Conservation (phyloP, 148 eudicot genomes). For the Rhododendron ovatum region DNA sequence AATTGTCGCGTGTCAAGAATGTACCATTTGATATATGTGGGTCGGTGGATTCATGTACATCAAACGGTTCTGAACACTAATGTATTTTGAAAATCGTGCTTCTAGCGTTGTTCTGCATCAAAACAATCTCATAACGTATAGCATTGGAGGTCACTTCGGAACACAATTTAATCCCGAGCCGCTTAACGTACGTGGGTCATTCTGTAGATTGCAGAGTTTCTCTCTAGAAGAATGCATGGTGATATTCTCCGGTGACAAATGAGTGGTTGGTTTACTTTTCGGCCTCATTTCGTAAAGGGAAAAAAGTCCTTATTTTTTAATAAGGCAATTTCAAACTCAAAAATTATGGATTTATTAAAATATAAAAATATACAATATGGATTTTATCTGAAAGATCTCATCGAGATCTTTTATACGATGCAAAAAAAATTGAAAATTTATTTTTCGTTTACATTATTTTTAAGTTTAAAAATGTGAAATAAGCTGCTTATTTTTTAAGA, state of each 20-base stretch:
- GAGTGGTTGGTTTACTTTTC: not conserved
- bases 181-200: not conserved
- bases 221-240: not conserved
- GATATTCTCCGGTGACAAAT: not conserved
- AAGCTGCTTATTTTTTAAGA: too few species aligned
- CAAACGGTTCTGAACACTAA: rapidly evolving
- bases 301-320: too few species aligned
- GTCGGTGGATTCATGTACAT: not conserved
- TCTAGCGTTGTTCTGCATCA: not conserved
- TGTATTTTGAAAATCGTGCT: not conserved
- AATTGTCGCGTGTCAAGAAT: too few species aligned
- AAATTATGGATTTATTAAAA: too few species aligned
- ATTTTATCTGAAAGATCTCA: too few species aligned
- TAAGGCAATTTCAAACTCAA: too few species aligned
- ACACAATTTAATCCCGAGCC: not conserved
- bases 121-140: not conserved
- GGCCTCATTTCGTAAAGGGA: too few species aligned
- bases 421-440: too few species aligned
- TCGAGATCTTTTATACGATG: too few species aligned
- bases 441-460: too few species aligned
- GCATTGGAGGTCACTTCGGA: not conserved
- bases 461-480: too few species aligned
- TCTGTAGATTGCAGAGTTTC: not conserved
- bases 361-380: too few species aligned
- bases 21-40: not conserved